Percentiles rank a stretch among this genome's conserved stretches.
Evolutionary conservation across 129 eudicot species (phyloP).

Genomic region (Centaurea solstitialis): DNA sequence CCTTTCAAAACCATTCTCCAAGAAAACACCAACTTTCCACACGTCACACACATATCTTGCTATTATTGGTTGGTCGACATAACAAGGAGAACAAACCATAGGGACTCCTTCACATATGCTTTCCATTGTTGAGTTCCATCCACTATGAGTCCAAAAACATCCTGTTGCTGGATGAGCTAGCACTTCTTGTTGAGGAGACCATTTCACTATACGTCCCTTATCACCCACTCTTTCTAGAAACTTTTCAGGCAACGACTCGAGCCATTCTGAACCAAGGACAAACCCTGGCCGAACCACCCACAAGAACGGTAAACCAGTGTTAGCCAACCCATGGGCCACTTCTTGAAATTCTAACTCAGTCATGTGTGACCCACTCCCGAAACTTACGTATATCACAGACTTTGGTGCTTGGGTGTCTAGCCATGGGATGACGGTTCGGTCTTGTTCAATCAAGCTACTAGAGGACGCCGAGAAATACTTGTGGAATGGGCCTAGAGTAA

Average conservation of each 20-base stretch:
- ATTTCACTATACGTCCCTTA: constrained; percentile 30
- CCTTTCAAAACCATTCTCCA: constrained; percentile 24
- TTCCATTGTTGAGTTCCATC: background rate
- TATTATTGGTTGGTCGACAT: constrained; percentile 27
- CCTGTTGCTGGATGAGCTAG: constrained; percentile 28
- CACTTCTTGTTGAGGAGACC: constrained; percentile 41
- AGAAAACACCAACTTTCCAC: constrained; percentile 29
- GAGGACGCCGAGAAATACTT: constrained; percentile 21
- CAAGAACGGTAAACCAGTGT: constrained; percentile 15
- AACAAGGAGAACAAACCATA: background rate
- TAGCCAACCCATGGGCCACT: constrained; percentile 22
- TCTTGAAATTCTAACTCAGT: constrained; percentile 12
- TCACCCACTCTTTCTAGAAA: constrained; percentile 19
- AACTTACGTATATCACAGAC: constrained; percentile 36
- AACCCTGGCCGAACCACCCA: constrained; percentile 18
- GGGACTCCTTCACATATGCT: no score
- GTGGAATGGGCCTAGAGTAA: constrained; percentile 39
- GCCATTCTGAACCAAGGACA: background rate
- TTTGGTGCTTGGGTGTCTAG: constrained; percentile 29
- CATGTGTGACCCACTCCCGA: constrained; percentile 29
- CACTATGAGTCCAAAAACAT: constrained; percentile 20
- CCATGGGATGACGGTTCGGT: constrained; percentile 33
- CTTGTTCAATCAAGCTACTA: constrained; percentile 30
- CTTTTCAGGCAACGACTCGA: constrained; percentile 1
- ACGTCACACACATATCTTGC: constrained; percentile 28